These are phyloP conservation scores for Pholiota microspora DNA, from an alignment of 768 basidiomycete species.

Conservation along the genomic window DNA sequence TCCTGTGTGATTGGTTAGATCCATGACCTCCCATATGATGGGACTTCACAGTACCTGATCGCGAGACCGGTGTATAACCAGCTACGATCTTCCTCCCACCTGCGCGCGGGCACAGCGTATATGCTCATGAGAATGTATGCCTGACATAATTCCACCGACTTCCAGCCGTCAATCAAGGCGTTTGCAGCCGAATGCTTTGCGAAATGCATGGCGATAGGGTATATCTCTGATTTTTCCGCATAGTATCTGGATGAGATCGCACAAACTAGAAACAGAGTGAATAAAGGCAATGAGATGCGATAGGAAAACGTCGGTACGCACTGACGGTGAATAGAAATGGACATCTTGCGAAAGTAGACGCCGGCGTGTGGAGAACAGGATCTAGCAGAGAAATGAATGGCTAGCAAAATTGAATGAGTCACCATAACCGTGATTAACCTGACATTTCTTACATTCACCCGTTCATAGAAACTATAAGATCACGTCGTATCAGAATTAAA, in stretches of 20 bases:
- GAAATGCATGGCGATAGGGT: constrained; percentile 87
- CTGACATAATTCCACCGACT: constrained; percentile 86
- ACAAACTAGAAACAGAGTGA: constrained; percentile 52
- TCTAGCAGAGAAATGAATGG: constrained; percentile 78
- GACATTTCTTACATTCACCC: constrained; percentile 56
- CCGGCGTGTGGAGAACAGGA: constrained; percentile 76
- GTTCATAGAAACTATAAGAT: constrained; percentile 58
- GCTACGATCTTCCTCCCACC: constrained; percentile 89
- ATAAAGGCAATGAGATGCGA: background rate
- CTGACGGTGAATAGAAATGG: constrained; percentile 90
- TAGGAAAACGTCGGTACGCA: constrained; percentile 33
- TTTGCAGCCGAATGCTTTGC: constrained; percentile 81
- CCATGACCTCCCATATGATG: background rate
- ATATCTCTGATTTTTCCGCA: constrained; percentile 76
- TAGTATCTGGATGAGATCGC: constrained; percentile 85
- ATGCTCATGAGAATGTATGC: constrained; percentile 89
- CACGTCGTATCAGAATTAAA: background rate
- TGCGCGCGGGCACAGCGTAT: constrained; percentile 73
- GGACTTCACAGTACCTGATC: constrained; percentile 48
- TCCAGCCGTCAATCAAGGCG: constrained; percentile 78
- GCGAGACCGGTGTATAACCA: constrained; percentile 90
- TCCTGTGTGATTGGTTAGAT: constrained; percentile 35
- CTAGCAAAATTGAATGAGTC: constrained; percentile 26
- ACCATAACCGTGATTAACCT: background rate
- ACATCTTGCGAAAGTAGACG: constrained; percentile 75